A percentile compares a stretch with the other conserved stretches of the same genome.
Evolutionary conservation across 2,329 filamentous ascomycete genomes (phyloP).

Genomic region (Thelonectria discophora): DNA sequence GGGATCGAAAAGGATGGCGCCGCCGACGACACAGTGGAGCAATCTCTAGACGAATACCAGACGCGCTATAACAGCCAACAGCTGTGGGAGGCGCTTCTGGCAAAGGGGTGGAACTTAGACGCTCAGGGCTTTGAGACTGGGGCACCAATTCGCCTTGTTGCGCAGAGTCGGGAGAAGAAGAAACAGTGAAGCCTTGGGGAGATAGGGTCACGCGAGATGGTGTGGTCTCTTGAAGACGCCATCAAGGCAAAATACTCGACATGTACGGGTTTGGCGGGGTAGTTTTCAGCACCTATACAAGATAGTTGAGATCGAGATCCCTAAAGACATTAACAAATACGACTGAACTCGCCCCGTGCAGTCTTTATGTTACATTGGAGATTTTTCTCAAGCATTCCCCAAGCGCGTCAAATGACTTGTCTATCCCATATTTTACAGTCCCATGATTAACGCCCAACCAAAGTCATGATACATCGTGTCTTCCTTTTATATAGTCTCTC

Average conservation of each 20-base stretch:
- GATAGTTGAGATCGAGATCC: no score
- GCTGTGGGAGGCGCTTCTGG: conserved; percentile 43
- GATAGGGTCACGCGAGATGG: not conserved
- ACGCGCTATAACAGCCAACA: conserved; percentile 31
- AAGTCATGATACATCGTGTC: conserved; percentile 37
- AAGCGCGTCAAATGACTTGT: conserved; percentile 17
- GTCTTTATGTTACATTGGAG: conserved; percentile 34
- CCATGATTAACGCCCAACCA: conserved; percentile 35
- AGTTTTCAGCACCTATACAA: not conserved
- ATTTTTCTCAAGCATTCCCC: conserved; percentile 27
- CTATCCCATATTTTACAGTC: conserved; percentile 36
- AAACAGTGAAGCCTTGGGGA: conserved; percentile 30
- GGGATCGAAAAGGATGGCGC: not conserved
- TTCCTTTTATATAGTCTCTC: conserved; percentile 18
- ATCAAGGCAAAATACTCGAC: not conserved
- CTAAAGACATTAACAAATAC: no score
- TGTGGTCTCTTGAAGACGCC: not conserved
- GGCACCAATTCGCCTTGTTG: conserved; percentile 46
- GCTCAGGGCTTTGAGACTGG: conserved; percentile 50
- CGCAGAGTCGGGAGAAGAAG: conserved; percentile 39
- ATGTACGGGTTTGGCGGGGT: not conserved
- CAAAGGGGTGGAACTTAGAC: conserved; percentile 48
- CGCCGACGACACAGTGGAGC: conserved; percentile 10
- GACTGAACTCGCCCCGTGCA: not conserved
- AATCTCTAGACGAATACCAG: conserved; percentile 25